Conservation (phyloP, 225 moss, liverwort and hornwort species). For the Sphagnum tenellum region DNA sequence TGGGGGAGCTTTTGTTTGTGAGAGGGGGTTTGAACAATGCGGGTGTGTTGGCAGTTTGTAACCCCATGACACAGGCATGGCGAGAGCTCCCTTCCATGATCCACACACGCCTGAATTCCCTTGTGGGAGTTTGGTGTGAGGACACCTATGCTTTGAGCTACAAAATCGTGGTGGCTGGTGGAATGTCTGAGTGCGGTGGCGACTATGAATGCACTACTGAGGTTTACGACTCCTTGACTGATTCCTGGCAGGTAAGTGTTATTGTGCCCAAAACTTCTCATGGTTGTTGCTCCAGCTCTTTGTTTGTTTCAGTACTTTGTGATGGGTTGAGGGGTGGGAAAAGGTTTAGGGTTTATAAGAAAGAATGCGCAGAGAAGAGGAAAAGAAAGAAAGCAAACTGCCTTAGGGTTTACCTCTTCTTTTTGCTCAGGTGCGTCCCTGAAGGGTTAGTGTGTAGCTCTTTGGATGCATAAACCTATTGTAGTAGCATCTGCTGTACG, state of each 20-base stretch:
- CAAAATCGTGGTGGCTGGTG: slow-evolving; percentile 52
- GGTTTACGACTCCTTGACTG: slow-evolving; percentile 41
- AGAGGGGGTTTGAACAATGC: slow-evolving; percentile 39
- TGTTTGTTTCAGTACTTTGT: no score
- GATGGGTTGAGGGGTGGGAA: no score
- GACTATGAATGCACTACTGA: slow-evolving; percentile 51
- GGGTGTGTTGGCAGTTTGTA: slow-evolving; percentile 45
- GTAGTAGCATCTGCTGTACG: no score
- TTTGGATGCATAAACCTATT: no score
- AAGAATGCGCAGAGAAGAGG: no score
- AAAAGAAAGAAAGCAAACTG: no score
- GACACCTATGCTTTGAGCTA: slow-evolving; percentile 26
- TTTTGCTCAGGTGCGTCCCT: no score
- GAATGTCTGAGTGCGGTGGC: slow-evolving; percentile 25
- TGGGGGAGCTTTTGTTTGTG: slow-evolving; percentile 36
- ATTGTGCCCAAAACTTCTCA: no score
- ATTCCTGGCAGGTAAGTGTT: slow-evolving; percentile 39
- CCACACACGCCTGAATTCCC: slow-evolving; percentile 39
- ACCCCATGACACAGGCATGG: slow-evolving; percentile 52
- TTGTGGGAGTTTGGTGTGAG: slow-evolving; percentile 35
- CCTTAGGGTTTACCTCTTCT: no score
- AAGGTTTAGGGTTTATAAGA: no score
- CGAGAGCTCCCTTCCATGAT: slow-evolving; percentile 50
- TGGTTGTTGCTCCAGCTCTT: no score
- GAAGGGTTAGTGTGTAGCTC: no score